Base-by-base conservation (phyloP, 2,329 filamentous ascomycete species). In the Xylariaceae sp. region DNA sequence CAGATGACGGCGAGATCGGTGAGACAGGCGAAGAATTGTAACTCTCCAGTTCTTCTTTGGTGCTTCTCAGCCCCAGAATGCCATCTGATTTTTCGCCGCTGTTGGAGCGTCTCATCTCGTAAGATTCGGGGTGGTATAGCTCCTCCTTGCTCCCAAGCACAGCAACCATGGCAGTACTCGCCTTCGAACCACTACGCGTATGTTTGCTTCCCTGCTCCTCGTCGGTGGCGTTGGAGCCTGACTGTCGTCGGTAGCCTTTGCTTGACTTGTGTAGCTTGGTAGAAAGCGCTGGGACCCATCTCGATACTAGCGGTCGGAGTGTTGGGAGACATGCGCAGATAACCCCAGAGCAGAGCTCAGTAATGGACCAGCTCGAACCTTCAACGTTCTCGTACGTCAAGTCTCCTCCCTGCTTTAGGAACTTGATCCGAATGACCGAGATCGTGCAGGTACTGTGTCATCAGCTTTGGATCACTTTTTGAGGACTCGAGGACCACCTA, bases 391-490 rank as follows among this genome's bases (percentile, higher is more conserved):
- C 60, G 52, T 61, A 67, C 2, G 64, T 64, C 19, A 59, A 54
- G 45, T 68, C 65, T 3, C 51, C 42, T 15, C 57, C 59, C 11
- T 61, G 52, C 3, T 56, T 44, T 22, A 67, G 58, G 40, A 60
- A 67, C 28, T 61, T 60, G 33, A 68, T 56, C 16, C 66, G 61
- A 40, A 67, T 62, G 33, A 66, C 52, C 4, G 63, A 67, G 34
- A 68, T 65, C 18, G 60, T 58, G 40, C 61, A 65, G 0, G 64
- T 67, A 32, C 54, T 63, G 24, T 32, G 12, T 32, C 6, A 7
- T 32, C 15, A n/a, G 30, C 30, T n/a, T n/a, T n/a, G 4, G 13
- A 32, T 6, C 11, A 6, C 22, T 11, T 6, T 26, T 6, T 6
- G 11, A 6, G 22, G 6, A 11, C 11, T 26, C 22, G 6, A 11